A percentile compares a stretch with the other conserved stretches of the same genome.
These are phyloP conservation scores for Lupinus albus DNA, from an alignment of 306 rosid species.

Conservation along the genomic window DNA sequence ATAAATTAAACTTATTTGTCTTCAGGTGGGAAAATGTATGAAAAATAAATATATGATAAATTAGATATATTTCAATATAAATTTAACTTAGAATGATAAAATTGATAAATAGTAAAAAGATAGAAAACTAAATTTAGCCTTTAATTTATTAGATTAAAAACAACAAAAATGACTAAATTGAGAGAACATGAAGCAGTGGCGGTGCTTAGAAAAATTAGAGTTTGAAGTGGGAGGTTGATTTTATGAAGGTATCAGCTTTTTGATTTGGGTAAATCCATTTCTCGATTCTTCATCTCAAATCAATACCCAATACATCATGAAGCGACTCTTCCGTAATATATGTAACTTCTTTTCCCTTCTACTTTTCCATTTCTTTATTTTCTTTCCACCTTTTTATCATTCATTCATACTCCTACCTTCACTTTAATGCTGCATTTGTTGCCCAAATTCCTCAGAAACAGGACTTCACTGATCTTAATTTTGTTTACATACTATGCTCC, in stretches of 20 bases:
- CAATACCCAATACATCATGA: conserved; percentile 36
- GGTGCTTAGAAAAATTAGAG: not conserved
- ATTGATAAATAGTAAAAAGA: too few species aligned
- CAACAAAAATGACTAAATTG: too few species aligned
- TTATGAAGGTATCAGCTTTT: not conserved
- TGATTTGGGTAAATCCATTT: conserved; percentile 4
- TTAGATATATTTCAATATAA: too few species aligned
- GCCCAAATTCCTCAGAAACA: not conserved
- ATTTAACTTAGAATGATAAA: too few species aligned
- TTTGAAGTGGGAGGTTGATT: not conserved
- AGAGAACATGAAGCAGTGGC: too few species aligned
- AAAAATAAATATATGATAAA: too few species aligned
- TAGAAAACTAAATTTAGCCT: too few species aligned
- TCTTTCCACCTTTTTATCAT: not conserved
- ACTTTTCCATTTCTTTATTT: not conserved
- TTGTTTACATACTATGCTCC: not conserved
- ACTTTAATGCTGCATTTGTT: conserved; percentile 18
- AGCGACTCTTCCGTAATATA: conserved; percentile 45
- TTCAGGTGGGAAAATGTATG: too few species aligned
- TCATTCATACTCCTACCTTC: not conserved
- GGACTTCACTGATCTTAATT: not conserved
- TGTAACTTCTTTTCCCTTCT: conserved; percentile 39
- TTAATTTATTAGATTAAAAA: too few species aligned
- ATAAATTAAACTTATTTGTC: too few species aligned
- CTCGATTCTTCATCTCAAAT: conserved; percentile 19